Base-by-base conservation (phyloP, 306 rosid species). In the Castanea crenata region DNA sequence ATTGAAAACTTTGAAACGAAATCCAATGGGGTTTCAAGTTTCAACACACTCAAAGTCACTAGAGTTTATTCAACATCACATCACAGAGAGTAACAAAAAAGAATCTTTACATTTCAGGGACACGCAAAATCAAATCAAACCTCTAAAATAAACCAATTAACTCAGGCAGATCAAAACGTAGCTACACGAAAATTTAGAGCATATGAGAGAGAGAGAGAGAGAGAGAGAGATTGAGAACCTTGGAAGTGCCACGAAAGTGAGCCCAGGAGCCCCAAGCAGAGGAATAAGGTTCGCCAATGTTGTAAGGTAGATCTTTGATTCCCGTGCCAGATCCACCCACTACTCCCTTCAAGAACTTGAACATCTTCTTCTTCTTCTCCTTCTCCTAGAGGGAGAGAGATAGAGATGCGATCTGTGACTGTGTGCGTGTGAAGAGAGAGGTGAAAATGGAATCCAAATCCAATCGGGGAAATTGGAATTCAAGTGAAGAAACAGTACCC, bases 231-330 rank as follows among this genome's bases (percentile, higher is more conserved):
- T 14, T 3, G 6, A 32, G 29, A 59, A 94, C 99, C 97, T 91
- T 93, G 78, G 94, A 86, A 76, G 97, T 91, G 82, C 91, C 98
- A 67, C 96, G 97, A 76, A 59, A 89, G 81, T 95, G 98, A 89
- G 90, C 78, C 99, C 99, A 95, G 31, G 99, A 95, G 55, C 99
- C 98, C 99, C 99, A 92, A 67, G 98, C 98, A 51, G 85, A 90
- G 35, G 96, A 83, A 68, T 91, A 93, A 44, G 99, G 92, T 21
- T 95, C 98, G 70, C 93, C 97, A 76, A 93, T 87, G 71, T 82
- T 90, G 91, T 92, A 95, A 12, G 99, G 99, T 61, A 95, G 98
- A 95, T 95, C 99, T 71, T 87, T 95, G 76, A 85, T 82, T 49
- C 97, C 98, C 4, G 89, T 69, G 49, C 98, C 97, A 73, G 99